A percentile compares a stretch with the other conserved stretches of the same genome.
Evolutionary conservation across 352 stramenopile genomes (phyloP).

Genomic region (Pythium folliculosum): DNA sequence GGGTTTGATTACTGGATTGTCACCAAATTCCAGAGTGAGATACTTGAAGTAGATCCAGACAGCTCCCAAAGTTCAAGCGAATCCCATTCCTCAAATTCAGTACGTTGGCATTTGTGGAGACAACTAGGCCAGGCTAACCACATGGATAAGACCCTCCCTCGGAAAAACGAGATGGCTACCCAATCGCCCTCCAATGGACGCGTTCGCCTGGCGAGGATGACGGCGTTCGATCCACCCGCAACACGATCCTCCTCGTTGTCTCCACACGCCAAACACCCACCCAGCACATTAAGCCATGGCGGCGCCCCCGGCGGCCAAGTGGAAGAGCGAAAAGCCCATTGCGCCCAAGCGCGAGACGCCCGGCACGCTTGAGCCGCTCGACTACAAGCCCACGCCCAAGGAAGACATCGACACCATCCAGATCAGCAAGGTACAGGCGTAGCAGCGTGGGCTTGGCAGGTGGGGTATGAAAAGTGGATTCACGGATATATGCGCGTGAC

Average conservation of each 20-base stretch:
- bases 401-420: constrained; percentile 59
- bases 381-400: constrained; percentile 62
- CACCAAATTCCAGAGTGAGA: not conserved
- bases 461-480: no score
- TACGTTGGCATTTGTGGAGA: not conserved
- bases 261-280: not conserved
- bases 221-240: not conserved
- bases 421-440: constrained; percentile 39
- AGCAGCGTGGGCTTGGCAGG: no score
- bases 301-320: constrained; percentile 23
- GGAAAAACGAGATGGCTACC: not conserved
- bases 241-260: no score
- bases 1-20: not conserved
- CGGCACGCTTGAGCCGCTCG: constrained; percentile 58
- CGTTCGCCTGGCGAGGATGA: not conserved
- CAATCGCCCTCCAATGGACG: not conserved
- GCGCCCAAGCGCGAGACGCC: constrained; percentile 37
- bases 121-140: not conserved
- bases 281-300: constrained; percentile 10
- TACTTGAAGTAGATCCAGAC: not conserved
- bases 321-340: constrained; percentile 26
- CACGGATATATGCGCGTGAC: not conserved
- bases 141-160: not conserved
- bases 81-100: not conserved
- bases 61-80: not conserved